Evolutionary conservation across 257 asterid species (phyloP), one percentile per base, ranked within the genome.

Genomic region (Solanum medicagineum): DNA sequence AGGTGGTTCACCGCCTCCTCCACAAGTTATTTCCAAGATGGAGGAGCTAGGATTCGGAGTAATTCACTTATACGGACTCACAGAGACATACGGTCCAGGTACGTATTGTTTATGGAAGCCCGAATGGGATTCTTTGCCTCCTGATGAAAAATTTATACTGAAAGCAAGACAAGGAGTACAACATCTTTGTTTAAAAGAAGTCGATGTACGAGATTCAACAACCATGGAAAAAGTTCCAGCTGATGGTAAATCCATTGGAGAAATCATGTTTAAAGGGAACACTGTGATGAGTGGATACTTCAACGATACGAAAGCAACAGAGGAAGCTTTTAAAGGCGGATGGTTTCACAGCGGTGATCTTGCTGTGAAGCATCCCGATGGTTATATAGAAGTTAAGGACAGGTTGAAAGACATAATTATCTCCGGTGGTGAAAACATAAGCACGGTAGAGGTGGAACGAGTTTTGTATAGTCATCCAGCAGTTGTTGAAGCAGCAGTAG

Each of bases 61-160:
- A 17, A 80, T 79, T 66, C 91, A 89, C 83, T 85, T 89, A 15
- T 89, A 89, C 80, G 91, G 91, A 49, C 85, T 89, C 40, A 89
- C 91, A 14, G 91, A 89, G 60, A 89, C 89, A 6, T 89, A 86
- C 20, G 91, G 89, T 68, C 91, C 91, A 26, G 91, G 87, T 84
- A 87, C 91, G 24, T 68, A 79, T 20, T 89, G 91, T 66, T 36
- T 87, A 32, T 89, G 91, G 91, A 89, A 85, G 60, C 89, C 91
- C 7, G 88, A 89, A 82, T 89, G 91, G 91, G 84, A 83, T 87
- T 36, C 81, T n/a, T 47, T 89, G 13, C 87, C 89, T 22, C 83
- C 40, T 10, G 89, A 85, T 22, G 85, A 47, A 87, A 86, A 73
- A 81, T 89, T 86, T 44, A 29, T 83, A 80, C 80, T 89, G 32